phyloP scores from a whole-genome alignment of 352 stramenopile species.

The Pythium pectinolyticum region DNA sequence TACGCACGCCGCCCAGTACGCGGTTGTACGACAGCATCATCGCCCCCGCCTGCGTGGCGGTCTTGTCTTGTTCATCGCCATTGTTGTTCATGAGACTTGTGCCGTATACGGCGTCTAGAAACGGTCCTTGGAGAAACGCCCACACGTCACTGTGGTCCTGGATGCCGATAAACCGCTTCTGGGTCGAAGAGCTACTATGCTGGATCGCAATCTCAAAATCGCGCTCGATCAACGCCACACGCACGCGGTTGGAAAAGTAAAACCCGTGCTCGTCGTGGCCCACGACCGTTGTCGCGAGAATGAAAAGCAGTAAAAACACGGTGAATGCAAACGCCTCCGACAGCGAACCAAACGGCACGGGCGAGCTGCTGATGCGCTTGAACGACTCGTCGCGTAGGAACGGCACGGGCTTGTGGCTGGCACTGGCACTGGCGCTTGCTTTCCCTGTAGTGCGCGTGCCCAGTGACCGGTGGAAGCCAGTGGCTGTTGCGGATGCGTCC shows the following conservation, averaged over 20 bases:
- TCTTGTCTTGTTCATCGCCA: constrained; percentile 8
- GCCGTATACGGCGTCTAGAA: constrained; percentile 58
- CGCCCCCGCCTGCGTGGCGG: constrained; percentile 17
- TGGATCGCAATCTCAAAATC: constrained; percentile 42
- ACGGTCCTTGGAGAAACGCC: constrained; percentile 61
- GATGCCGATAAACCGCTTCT: constrained; percentile 53
- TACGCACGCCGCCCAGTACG: constrained; percentile 48
- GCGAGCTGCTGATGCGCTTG: constrained; percentile 36
- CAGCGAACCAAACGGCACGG: constrained; percentile 56
- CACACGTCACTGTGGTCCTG: constrained; percentile 61
- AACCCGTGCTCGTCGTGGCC: constrained; percentile 50
- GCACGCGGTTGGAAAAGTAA: constrained; percentile 65
- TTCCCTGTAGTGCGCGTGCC: constrained; percentile 20
- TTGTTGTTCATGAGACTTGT: constrained; percentile 12
- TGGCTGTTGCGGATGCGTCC: background rate
- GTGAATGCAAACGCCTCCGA: constrained; percentile 47
- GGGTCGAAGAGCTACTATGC: constrained; percentile 21
- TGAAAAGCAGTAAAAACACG: constrained; percentile 58
- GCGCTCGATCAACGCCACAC: constrained; percentile 44
- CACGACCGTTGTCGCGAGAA: constrained; percentile 51
- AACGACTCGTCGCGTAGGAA: constrained; percentile 39
- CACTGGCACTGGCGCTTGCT: too few relatives aligned
- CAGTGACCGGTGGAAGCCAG: constrained; percentile 20
- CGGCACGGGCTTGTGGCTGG: constrained; percentile 7
- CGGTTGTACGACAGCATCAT: constrained; percentile 54